These are phyloP conservation scores for Tubosaeta brunneosetosa DNA, from an alignment of 768 basidiomycete genomes.

Conservation along the genomic window DNA sequence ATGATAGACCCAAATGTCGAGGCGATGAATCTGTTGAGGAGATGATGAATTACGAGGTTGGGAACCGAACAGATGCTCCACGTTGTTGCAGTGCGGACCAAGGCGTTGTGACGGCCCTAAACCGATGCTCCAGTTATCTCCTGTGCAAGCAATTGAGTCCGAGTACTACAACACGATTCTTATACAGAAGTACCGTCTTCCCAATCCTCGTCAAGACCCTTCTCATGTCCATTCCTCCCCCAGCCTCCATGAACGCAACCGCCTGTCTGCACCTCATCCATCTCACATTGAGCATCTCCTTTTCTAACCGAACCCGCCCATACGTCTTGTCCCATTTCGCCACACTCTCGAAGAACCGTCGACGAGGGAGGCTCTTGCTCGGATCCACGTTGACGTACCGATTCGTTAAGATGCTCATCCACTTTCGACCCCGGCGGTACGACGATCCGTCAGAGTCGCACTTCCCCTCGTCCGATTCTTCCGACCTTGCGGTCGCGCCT, in stretches of 20 bases:
- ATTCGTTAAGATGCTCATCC: slow-evolving; percentile 67
- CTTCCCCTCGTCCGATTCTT: slow-evolving; percentile 44
- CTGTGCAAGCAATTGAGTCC: no score
- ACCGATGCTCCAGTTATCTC: no score
- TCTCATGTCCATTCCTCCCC: slow-evolving; percentile 14
- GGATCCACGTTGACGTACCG: slow-evolving; percentile 48
- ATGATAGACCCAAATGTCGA: no score
- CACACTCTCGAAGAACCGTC: slow-evolving; percentile 57
- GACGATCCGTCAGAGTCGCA: slow-evolving; percentile 49
- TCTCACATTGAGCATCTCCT: slow-evolving; percentile 19
- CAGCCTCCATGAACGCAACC: slow-evolving; percentile 26
- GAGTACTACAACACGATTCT: no score
- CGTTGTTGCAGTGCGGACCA: no score
- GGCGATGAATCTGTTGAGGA: no score
- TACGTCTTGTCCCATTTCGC: slow-evolving; percentile 34
- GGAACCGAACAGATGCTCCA: no score
- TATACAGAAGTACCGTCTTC: slow-evolving; percentile 28
- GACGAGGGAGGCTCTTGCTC: slow-evolving; percentile 30
- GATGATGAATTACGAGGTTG: no score
- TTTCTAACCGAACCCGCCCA: slow-evolving; percentile 21
- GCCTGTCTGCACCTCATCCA: slow-evolving; percentile 8
- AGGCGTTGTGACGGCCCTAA: no score
- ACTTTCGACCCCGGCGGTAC: slow-evolving; percentile 39
- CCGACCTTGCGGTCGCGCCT: slow-evolving; percentile 42
- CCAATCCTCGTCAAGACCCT: slow-evolving; percentile 28